Conservation (phyloP, 495 filamentous ascomycete species). For the Xylaria sp. region DNA sequence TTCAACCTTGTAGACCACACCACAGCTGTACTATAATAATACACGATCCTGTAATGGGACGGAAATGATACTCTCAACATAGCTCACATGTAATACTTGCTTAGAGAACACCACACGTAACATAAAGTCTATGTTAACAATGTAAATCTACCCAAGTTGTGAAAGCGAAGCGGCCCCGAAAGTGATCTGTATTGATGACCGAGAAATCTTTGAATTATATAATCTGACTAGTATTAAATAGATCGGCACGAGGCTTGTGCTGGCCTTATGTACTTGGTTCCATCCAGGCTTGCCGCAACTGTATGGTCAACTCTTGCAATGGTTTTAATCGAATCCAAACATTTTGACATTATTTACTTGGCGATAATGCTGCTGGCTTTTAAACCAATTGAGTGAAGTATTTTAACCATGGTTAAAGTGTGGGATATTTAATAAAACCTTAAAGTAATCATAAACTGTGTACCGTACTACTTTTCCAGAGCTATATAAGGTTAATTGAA, state of each 20-base stretch:
- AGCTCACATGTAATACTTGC: not conserved
- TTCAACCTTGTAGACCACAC: not conserved
- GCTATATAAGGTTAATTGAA: not conserved
- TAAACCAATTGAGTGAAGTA: not conserved
- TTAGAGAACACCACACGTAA: not conserved
- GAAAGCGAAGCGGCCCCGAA: not conserved
- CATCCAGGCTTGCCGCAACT: not conserved
- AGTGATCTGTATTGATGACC: not conserved
- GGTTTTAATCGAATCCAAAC: not conserved
- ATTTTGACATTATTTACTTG: not conserved
- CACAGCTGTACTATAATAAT: constrained; percentile 4
- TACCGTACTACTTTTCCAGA: no score
- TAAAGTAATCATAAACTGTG: no score
- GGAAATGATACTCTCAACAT: not conserved
- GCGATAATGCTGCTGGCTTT: not conserved
- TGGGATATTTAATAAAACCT: not conserved
- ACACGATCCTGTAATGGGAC: not conserved
- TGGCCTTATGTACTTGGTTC: not conserved
- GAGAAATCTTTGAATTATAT: not conserved
- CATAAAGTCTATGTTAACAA: not conserved
- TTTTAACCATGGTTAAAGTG: not conserved
- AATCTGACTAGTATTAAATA: not conserved
- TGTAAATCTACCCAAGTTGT: not conserved
- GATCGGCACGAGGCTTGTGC: not conserved
- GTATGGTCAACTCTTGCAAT: not conserved